phyloP scores from a whole-genome alignment of 73 alveolate species.

The Breviolum minutum region DNA sequence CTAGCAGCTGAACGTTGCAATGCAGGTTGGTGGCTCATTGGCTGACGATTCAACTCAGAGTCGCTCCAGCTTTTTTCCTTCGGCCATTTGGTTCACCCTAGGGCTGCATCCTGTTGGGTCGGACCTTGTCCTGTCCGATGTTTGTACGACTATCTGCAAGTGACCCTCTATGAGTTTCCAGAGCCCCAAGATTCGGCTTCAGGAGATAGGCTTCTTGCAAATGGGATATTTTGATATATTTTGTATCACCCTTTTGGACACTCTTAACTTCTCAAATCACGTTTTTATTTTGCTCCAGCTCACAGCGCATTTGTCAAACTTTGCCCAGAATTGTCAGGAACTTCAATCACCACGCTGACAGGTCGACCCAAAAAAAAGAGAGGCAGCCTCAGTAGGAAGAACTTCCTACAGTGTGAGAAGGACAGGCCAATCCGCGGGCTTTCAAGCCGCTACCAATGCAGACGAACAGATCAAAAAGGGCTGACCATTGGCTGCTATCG shows the following conservation, averaged over 20 bases:
- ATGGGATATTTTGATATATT: no score
- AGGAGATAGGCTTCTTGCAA: no score
- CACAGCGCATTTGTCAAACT: no score
- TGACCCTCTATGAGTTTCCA: no score
- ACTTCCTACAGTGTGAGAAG: conserved; percentile 30
- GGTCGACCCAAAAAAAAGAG: not conserved
- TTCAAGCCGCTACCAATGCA: conserved; percentile 32
- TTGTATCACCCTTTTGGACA: no score
- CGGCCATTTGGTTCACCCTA: not conserved
- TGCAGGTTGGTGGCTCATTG: not conserved
- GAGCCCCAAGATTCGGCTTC: no score
- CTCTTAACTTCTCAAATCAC: no score
- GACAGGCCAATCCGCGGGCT: conserved; percentile 62
- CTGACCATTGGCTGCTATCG: no score
- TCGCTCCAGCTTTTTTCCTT: conserved; percentile 21
- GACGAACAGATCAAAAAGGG: not conserved
- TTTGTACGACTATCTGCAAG: no score
- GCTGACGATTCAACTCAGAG: conserved; percentile 38
- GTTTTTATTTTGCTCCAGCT: no score
- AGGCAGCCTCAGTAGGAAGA: conserved; percentile 37
- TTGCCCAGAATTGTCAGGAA: no score
- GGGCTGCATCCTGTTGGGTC: not conserved
- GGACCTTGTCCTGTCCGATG: not conserved
- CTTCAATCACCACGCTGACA: no score
- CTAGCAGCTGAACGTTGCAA: not conserved